Conservation (phyloP, 164 flowering plant species). For the Tetrastigma voinierianum region DNA sequence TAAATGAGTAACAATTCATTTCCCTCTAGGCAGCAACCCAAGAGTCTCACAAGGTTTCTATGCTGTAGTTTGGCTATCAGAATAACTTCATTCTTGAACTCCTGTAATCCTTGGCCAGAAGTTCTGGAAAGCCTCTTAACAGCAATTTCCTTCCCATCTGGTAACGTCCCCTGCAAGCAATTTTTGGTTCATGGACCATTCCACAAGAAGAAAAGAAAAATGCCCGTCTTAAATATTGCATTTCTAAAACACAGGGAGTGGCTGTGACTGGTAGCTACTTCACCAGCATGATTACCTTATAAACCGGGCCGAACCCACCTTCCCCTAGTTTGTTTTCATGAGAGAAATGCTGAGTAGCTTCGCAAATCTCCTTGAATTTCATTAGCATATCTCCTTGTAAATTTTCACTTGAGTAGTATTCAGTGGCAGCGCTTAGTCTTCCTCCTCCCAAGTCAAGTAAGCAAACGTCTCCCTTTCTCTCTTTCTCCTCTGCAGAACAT, state of each 20-base stretch:
- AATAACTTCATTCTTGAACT: conserved; percentile 35
- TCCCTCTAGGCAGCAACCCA: conserved; percentile 37
- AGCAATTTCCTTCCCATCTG: conserved; percentile 34
- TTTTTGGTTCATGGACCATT: too few relatives aligned
- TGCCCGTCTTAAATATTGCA: too few relatives aligned
- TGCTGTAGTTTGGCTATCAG: conserved; percentile 46
- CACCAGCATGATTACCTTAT: not conserved
- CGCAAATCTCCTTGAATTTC: not conserved
- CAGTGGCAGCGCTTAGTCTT: too few relatives aligned
- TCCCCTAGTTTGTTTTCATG: conserved; percentile 8
- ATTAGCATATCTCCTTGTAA: too few relatives aligned
- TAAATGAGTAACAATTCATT: conserved; percentile 41
- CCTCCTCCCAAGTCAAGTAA: too few relatives aligned
- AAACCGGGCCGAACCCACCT: conserved; percentile 7
- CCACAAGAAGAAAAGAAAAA: too few relatives aligned
- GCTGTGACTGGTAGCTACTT: too few relatives aligned
- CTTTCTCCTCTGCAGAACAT: too few relatives aligned
- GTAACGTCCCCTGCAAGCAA: conserved; percentile 25
- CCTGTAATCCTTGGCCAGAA: conserved; percentile 35
- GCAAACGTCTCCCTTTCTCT: too few relatives aligned
- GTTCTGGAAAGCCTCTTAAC: conserved; percentile 39
- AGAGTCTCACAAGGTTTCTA: conserved; percentile 36
- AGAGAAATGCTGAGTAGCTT: conserved; percentile 12
- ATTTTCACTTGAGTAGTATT: too few relatives aligned
- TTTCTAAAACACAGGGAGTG: too few relatives aligned